Evolutionary conservation across 2,329 filamentous ascomycete genomes (phyloP).

Genomic region (Venturia nashicola): DNA sequence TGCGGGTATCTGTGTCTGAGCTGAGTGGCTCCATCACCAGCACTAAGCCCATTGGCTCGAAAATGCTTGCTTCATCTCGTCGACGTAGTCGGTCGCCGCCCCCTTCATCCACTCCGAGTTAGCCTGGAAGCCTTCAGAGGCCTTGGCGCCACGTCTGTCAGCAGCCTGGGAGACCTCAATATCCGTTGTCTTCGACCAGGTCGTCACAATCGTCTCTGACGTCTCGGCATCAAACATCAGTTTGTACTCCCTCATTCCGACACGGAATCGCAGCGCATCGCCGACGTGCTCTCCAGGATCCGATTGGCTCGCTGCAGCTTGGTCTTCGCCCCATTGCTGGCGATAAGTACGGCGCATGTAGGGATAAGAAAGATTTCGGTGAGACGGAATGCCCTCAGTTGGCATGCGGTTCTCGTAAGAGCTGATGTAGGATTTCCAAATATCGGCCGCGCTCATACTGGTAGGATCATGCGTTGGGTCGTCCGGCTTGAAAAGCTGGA

Average conservation of each 20-base stretch:
- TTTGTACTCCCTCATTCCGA: slow-evolving; percentile 30
- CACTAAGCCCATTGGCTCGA: not conserved
- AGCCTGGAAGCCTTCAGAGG: slow-evolving; percentile 29
- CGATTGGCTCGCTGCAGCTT: slow-evolving; percentile 9
- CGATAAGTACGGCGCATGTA: slow-evolving; percentile 25
- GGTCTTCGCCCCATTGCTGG: slow-evolving; percentile 22
- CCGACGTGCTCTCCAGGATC: slow-evolving; percentile 21
- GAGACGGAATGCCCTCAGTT: slow-evolving; percentile 40
- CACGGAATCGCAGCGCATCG: slow-evolving; percentile 32
- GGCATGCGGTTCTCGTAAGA: slow-evolving; percentile 81
- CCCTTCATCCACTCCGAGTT: slow-evolving; percentile 36
- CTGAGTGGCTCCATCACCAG: not conserved
- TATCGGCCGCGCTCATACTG: slow-evolving; percentile 47
- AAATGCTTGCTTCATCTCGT: slow-evolving; percentile 26
- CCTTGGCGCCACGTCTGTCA: slow-evolving; percentile 23
- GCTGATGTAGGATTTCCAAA: slow-evolving; percentile 93
- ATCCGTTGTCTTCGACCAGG: slow-evolving; percentile 18
- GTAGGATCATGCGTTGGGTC: slow-evolving; percentile 67
- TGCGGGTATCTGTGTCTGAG: not conserved
- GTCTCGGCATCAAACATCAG: slow-evolving; percentile 30
- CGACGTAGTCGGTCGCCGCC: slow-evolving; percentile 32
- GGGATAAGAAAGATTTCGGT: not conserved
- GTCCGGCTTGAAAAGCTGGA: slow-evolving; percentile 79
- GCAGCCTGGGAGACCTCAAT: slow-evolving; percentile 23
- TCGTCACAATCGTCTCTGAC: slow-evolving; percentile 28